These are phyloP conservation scores for Rhynchospora breviuscula DNA, from an alignment of 176 grass and related monocot species.

Conservation along the genomic window DNA sequence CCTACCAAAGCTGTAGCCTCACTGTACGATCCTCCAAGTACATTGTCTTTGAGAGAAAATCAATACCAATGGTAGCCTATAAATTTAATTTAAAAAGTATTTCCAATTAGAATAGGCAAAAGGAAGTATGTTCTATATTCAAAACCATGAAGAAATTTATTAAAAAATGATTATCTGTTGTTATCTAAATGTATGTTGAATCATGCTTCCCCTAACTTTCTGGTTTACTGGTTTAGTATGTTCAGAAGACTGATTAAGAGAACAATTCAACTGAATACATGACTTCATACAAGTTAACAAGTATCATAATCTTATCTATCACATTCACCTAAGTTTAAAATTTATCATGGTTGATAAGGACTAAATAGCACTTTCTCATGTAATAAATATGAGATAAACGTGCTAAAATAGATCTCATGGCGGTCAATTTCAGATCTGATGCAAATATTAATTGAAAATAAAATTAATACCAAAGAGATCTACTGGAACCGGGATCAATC, in stretches of 20 bases:
- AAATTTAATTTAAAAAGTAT: conserved; percentile 19
- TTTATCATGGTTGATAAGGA: not conserved
- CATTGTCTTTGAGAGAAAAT: conserved; percentile 94
- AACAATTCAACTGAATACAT: not conserved
- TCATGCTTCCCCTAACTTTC: not conserved
- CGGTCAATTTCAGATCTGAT: conserved; percentile 7
- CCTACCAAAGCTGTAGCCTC: conserved; percentile 91
- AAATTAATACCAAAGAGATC: not conserved
- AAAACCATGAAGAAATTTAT: not conserved
- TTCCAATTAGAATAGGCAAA: not conserved
- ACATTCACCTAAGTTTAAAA: not conserved
- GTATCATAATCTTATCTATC: not conserved
- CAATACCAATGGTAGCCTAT: conserved; percentile 96
- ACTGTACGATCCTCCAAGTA: conserved; percentile 95
- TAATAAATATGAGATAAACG: not conserved
- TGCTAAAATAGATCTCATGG: not conserved
- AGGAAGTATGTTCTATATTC: not conserved
- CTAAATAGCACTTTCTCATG: not conserved
- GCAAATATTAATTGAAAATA: not conserved
- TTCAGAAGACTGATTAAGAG: not conserved
- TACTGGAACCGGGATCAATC: not conserved
- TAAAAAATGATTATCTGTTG: not conserved
- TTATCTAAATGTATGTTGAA: not conserved
- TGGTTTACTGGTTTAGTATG: not conserved
- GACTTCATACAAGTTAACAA: not conserved